Evolutionary conservation across 257 asterid species (phyloP).

Genomic region (Osmanthus fragrans): DNA sequence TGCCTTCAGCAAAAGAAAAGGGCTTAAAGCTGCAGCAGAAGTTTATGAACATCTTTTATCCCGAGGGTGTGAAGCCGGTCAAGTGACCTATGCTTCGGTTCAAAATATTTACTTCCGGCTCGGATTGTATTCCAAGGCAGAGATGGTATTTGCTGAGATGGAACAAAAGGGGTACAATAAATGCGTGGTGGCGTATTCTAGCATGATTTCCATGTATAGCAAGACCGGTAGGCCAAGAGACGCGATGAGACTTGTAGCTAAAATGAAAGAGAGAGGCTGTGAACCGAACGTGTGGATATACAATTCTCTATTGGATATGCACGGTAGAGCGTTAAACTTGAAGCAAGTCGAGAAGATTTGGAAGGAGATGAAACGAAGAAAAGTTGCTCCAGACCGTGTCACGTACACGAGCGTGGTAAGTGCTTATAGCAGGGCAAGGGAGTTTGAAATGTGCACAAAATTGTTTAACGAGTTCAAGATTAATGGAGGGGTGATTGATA

Average conservation of each 20-base stretch:
- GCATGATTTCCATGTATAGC: constrained; percentile 75
- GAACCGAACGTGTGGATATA: constrained; percentile 91
- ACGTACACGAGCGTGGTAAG: constrained; percentile 77
- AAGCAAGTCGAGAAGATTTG: constrained; percentile 65
- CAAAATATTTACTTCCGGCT: constrained; percentile 56
- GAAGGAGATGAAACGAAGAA: constrained; percentile 84
- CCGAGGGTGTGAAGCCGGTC: constrained; percentile 78
- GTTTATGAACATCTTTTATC: constrained; percentile 59
- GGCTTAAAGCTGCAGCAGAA: constrained; percentile 40
- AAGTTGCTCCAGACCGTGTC: constrained; percentile 57
- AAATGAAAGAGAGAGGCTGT: constrained; percentile 78
- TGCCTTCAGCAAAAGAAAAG: constrained; percentile 64
- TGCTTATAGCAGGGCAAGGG: constrained; percentile 64
- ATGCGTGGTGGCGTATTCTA: constrained; percentile 83
- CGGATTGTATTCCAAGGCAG: constrained; percentile 59
- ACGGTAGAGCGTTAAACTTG: constrained; percentile 55
- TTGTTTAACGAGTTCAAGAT: constrained; percentile 62
- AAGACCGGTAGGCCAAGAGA: constrained; percentile 65
- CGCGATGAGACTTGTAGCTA: constrained; percentile 72
- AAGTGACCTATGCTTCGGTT: constrained; percentile 83
- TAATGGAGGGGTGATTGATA: constrained; percentile 61
- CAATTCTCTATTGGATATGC: constrained; percentile 76
- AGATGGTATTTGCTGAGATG: constrained; percentile 64
- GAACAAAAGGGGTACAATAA: constrained; percentile 60
- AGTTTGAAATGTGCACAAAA: constrained; percentile 50